Evolutionary conservation across 345 rosid genomes (phyloP), one percentile per base, ranked within the genome.

Genomic region (Dipteronia dyeriana): DNA sequence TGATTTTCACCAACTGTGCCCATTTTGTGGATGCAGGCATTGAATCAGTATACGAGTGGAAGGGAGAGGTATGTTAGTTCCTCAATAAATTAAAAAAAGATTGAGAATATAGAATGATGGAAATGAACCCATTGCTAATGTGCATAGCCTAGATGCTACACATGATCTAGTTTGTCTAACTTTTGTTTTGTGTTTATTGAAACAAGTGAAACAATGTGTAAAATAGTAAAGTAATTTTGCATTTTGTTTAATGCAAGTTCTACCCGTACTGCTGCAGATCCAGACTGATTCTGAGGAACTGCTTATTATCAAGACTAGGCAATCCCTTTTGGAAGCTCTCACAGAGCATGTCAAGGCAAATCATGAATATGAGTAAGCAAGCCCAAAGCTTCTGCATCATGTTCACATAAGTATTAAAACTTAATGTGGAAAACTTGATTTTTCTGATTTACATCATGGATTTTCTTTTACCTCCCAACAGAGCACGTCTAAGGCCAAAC

Each of bases 361-460:
- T 80, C 99, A 96, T 64, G 94, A 90, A 86, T 96, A 96, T 34
- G 99, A 94, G 99, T 94, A 90, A 85, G 91, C 75, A 90, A 85
- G 90, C 75, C n/a, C 62, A 71, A 51, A 70, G 47, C 78, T 49
- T 62, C 68, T 76, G 20, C 70, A 25, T n/a, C 74, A 31, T 41
- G 14, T 56, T 78, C 64, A 66, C 14, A 41, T 41, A 41, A 62
- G 57, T 38, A 16, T 20, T 49, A 1, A 17, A 31, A 17, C 1
- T 38, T 14, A 41, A 19, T 17, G 20, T 63, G 13, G 57, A 10
- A 25, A 72, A 41, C 17, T 34, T 45, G 61, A 68, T 20, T 57
- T 59, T 8, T 22, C 51, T 39, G 9, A 38, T 25, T 61, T 29
- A 38, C 47, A 29, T 69, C 43, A 56, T n/a, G n/a, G n/a, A n/a